phyloP scores from a whole-genome alignment of 768 basidiomycete species.

The Pleurotus tuber-regium region DNA sequence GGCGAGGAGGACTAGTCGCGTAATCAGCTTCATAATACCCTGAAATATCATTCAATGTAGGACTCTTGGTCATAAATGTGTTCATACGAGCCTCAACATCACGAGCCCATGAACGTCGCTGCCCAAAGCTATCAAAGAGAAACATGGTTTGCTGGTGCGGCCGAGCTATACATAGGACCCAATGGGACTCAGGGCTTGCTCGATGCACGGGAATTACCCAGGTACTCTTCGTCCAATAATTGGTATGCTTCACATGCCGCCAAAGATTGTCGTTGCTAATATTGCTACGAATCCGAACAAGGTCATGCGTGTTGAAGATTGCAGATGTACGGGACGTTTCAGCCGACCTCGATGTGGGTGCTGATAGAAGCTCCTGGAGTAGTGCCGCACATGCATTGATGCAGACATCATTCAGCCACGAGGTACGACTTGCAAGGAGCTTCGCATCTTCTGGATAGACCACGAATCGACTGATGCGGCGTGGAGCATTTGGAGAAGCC shows the following conservation, averaged over 20 bases:
- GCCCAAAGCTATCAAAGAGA: conserved; percentile 12
- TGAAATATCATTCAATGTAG: not conserved
- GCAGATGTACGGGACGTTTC: conserved; percentile 3
- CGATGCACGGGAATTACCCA: conserved; percentile 40
- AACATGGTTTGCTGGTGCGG: conserved; percentile 13
- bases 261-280: conserved; percentile 19
- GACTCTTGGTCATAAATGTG: not conserved
- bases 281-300: conserved; percentile 16
- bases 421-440: not conserved
- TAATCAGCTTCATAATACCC: not conserved
- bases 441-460: conserved; percentile 11
- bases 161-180: conserved; percentile 27
- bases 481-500: conserved; percentile 8
- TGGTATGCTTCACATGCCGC: conserved; percentile 7
- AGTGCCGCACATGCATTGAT: conserved; percentile 23
- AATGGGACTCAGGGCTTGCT: conserved; percentile 21
- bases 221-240: conserved; percentile 27
- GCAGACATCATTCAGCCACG: conserved; percentile 22
- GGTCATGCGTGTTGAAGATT: conserved; percentile 19
- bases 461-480: conserved; percentile 12
- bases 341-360: not conserved
- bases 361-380: conserved; percentile 12
- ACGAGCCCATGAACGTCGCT: not conserved
- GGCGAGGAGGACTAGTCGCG: not conserved
- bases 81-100: not conserved